Conservation (phyloP, 805 yeast genomes). For the Vanderwaltozyma verrucispora region DNA sequence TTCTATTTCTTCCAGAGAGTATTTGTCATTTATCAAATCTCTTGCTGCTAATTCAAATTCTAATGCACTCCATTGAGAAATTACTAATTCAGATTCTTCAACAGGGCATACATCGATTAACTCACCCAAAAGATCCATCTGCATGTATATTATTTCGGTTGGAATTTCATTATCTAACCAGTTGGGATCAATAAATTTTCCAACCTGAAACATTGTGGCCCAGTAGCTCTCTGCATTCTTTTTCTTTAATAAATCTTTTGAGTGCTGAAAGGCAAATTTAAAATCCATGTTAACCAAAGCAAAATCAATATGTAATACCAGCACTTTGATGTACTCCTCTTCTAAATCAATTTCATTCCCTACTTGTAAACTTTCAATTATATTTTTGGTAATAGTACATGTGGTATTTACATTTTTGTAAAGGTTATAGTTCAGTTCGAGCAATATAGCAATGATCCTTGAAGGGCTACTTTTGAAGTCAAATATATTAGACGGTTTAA, state of each 20-base stretch:
- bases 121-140: conserved; percentile 44
- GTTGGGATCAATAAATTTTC: conserved; percentile 42
- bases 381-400: conserved; percentile 31
- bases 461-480: conserved; percentile 26
- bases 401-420: conserved; percentile 37
- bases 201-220: conserved; percentile 68
- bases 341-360: background rate
- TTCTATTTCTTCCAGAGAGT: conserved; percentile 6
- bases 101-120: conserved; percentile 43
- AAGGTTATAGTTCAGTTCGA: conserved; percentile 46
- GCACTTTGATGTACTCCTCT: conserved; percentile 17
- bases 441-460: conserved; percentile 31
- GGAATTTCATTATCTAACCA: conserved; percentile 34
- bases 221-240: conserved; percentile 33
- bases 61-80: conserved; percentile 53
- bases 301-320: conserved; percentile 51
- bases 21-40: conserved; percentile 18
- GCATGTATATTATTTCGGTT: conserved; percentile 33
- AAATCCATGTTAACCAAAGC: conserved; percentile 57
- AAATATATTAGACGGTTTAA: conserved; percentile 32
- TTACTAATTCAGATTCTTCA: conserved; percentile 44
- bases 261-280: conserved; percentile 39
- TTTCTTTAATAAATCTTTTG: conserved; percentile 31
- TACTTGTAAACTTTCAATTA: conserved; percentile 33
- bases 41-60: conserved; percentile 33